phyloP scores from a whole-genome alignment of 768 basidiomycete genomes.

The Pleurotus eryngii region DNA sequence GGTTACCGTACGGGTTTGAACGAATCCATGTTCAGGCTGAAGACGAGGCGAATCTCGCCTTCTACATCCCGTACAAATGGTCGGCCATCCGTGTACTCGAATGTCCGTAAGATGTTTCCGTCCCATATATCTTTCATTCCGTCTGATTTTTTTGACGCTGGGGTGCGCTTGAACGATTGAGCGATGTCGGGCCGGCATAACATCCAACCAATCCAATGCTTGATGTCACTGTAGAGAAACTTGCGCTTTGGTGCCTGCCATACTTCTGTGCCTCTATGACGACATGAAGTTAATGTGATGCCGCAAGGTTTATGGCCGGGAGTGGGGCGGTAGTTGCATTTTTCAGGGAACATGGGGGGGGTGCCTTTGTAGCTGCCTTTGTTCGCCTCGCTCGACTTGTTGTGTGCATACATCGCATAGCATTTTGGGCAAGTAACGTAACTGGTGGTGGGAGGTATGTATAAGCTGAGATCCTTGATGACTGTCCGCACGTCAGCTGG shows the following conservation, averaged over 20 bases:
- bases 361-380: too few species aligned
- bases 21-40: slow-evolving; percentile 29
- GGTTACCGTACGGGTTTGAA: slow-evolving; percentile 35
- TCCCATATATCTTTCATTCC: slow-evolving; percentile 25
- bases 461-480: slow-evolving; percentile 14
- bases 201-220: slow-evolving; percentile 24
- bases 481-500: slow-evolving; percentile 17
- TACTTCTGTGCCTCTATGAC: background rate
- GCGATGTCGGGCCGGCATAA: slow-evolving; percentile 22
- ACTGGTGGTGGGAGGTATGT: slow-evolving; percentile 12
- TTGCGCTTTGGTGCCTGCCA: slow-evolving; percentile 6
- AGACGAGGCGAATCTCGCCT: slow-evolving; percentile 22
- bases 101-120: slow-evolving; percentile 19
- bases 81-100: slow-evolving; percentile 21
- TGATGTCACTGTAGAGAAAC: slow-evolving; percentile 24
- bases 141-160: background rate
- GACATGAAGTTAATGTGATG: slow-evolving; percentile 1
- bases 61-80: slow-evolving; percentile 15
- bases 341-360: slow-evolving; percentile 13
- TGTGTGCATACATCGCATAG: slow-evolving; percentile 17
- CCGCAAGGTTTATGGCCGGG: slow-evolving; percentile 14
- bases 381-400: background rate
- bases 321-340: slow-evolving; percentile 16
- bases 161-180: slow-evolving; percentile 19
- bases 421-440: slow-evolving; percentile 25